These are phyloP conservation scores for Naganishia sp. DNA, from an alignment of 1,284 basidiomycete species.

Conservation along the genomic window DNA sequence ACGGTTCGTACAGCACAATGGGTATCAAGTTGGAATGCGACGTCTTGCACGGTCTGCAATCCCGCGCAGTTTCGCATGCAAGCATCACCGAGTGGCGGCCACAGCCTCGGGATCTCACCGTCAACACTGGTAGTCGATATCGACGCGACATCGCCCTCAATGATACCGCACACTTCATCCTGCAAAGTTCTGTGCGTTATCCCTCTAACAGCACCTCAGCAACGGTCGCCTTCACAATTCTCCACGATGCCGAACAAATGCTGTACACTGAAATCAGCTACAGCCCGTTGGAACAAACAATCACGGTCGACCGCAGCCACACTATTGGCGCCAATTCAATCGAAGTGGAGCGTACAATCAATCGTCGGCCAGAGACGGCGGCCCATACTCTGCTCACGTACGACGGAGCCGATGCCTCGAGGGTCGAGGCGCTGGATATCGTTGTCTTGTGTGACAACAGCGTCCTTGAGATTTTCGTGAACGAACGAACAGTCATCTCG, in stretches of 20 bases:
- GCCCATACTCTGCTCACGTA: constrained; percentile 14
- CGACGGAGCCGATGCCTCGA: not conserved
- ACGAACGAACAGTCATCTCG: constrained; percentile 44
- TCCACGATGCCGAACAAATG: constrained; percentile 7
- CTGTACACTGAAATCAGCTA: constrained; percentile 12
- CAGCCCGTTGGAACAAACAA: constrained; percentile 1
- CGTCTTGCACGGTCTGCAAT: constrained; percentile 5
- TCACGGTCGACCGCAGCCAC: constrained; percentile 25
- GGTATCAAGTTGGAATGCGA: constrained; percentile 33
- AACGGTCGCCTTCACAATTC: constrained; percentile 12
- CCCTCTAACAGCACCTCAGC: constrained; percentile 3
- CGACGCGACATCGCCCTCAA: constrained; percentile 7
- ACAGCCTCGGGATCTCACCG: not conserved
- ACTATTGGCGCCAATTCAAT: constrained; percentile 13
- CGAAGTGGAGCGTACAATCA: constrained; percentile 4
- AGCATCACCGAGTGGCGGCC: not conserved
- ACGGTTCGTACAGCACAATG: constrained; percentile 23
- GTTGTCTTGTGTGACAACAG: constrained; percentile 45
- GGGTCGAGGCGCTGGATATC: constrained; percentile 37
- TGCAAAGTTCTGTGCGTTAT: constrained; percentile 20
- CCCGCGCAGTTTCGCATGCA: not conserved
- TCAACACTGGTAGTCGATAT: not conserved
- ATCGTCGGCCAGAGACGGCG: constrained; percentile 29
- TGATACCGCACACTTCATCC: constrained; percentile 21
- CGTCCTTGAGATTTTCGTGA: constrained; percentile 47